Evolutionary conservation across 352 stramenopile genomes (phyloP), one percentile per base, ranked within the genome.

Genomic region (Phytophthora pini): DNA sequence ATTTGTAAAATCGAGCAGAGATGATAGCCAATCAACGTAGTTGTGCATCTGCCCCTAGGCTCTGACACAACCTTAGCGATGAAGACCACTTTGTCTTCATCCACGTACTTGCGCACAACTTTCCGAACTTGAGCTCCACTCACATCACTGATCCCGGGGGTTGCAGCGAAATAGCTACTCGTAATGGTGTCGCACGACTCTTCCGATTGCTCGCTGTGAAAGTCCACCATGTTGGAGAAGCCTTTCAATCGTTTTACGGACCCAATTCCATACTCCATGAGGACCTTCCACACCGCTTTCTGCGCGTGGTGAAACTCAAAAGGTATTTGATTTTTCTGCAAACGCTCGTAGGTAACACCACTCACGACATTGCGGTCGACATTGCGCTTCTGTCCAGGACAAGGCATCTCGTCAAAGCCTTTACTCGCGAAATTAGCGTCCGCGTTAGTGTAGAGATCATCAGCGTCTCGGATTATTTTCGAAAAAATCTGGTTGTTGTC

Each of bases 301-400:
- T 50, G 24, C 1, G 41, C 32, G n/a, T 56, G 36, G 13, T 4
- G 13, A 7, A 63, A 10, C 7, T 38, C 26, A n/a, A 78, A 78
- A 1, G 70, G 70, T 5, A 78, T 15, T 9, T 55, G 1, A 22
- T 47, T 54, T 15, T 52, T 52, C 10, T 74, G 41, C 41, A 63
- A 40, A 1, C 65, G 45, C 22, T 75, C 65, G 17, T 67, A 49
- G 31, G 68, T 63, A 12, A 63, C 24, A 3, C 55, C 60, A 27
- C 44, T 72, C 3, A 54, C 12, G 2, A 41, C 38, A 29, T 59
- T 55, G 32, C 46, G 9, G 3, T 46, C 50, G 9, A 55, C 54
- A 1, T 65, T 57, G 1, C 53, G 62, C 40, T 52, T 61, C 2
- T 50, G 51, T 0, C 67, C 62, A 11, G 67, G 67, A n/a, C 61